These are phyloP conservation scores for Botrytis fabae DNA, from an alignment of 2,329 filamentous ascomycete genomes.

Conservation along the genomic window DNA sequence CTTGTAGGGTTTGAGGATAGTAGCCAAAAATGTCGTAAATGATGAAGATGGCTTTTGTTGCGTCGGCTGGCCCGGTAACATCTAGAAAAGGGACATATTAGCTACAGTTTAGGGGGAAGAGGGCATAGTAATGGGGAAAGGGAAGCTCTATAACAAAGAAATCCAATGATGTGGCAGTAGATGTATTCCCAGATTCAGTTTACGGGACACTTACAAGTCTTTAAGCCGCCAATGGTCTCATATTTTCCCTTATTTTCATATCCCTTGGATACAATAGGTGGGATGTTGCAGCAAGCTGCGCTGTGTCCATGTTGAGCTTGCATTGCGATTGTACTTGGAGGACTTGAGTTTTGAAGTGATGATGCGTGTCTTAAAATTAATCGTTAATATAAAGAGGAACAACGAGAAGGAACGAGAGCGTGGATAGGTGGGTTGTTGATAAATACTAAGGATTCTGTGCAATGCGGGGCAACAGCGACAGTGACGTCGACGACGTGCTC, in stretches of 20 bases:
- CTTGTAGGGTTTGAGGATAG: constrained; percentile 69
- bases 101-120: neutral
- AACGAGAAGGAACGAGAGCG: neutral
- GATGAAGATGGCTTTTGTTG: constrained; percentile 59
- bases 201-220: constrained; percentile 48
- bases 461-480: constrained; percentile 15
- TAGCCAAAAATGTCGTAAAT: constrained; percentile 68
- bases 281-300: constrained; percentile 58
- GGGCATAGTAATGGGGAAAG: neutral
- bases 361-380: neutral
- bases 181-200: neutral
- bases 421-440: neutral
- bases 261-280: constrained; percentile 56
- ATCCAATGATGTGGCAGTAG: neutral
- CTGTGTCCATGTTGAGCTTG: constrained; percentile 48
- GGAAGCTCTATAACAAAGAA: neutral
- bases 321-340: neutral
- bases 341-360: neutral
- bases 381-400: neutral
- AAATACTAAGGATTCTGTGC: neutral
- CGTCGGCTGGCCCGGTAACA: constrained; percentile 49
- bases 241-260: constrained; percentile 59
- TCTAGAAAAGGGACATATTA: constrained; percentile 36
- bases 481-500: constrained; percentile 9
- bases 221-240: constrained; percentile 55